These are phyloP conservation scores for Saitozyma sp. DNA, from an alignment of 768 basidiomycete species.

Conservation along the genomic window DNA sequence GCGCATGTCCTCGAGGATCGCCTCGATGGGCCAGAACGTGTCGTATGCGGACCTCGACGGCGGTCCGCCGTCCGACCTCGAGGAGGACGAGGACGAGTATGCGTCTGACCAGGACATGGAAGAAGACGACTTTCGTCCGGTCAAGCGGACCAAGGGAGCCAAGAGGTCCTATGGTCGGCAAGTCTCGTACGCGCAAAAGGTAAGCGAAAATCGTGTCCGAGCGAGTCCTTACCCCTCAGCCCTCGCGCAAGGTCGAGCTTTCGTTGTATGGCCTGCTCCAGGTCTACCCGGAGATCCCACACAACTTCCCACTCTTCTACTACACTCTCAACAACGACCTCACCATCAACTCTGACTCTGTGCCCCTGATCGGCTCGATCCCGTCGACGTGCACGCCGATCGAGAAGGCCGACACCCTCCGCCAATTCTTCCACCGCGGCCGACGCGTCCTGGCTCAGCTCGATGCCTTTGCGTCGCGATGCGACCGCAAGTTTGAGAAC, in stretches of 20 bases:
- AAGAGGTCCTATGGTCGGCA: constrained; percentile 12
- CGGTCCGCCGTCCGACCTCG: constrained; percentile 14
- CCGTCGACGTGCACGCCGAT: constrained; percentile 43
- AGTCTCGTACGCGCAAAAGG: constrained; percentile 18
- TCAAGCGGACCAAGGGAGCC: constrained; percentile 33
- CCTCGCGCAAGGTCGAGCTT: constrained; percentile 20
- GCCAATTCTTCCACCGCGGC: constrained; percentile 47
- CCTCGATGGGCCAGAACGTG: constrained; percentile 42
- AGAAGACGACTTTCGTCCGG: constrained; percentile 46
- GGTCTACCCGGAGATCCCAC: constrained; percentile 41
- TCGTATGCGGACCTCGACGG: constrained; percentile 49
- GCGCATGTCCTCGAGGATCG: constrained; percentile 46
- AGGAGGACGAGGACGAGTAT: constrained; percentile 22
- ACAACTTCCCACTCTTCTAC: constrained; percentile 50
- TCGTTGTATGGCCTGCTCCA: constrained; percentile 45
- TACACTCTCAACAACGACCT: constrained; percentile 51
- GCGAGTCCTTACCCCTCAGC: not conserved
- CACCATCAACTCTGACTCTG: constrained; percentile 50
- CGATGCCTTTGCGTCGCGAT: constrained; percentile 47
- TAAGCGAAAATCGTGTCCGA: constrained; percentile 7
- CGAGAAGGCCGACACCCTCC: constrained; percentile 46
- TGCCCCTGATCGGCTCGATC: constrained; percentile 52
- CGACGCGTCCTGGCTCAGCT: constrained; percentile 47
- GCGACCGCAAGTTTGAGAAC: constrained; percentile 50
- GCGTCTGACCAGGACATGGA: constrained; percentile 24